Evolutionary conservation across 306 rosid genomes (phyloP).

Genomic region (Prunus mira): DNA sequence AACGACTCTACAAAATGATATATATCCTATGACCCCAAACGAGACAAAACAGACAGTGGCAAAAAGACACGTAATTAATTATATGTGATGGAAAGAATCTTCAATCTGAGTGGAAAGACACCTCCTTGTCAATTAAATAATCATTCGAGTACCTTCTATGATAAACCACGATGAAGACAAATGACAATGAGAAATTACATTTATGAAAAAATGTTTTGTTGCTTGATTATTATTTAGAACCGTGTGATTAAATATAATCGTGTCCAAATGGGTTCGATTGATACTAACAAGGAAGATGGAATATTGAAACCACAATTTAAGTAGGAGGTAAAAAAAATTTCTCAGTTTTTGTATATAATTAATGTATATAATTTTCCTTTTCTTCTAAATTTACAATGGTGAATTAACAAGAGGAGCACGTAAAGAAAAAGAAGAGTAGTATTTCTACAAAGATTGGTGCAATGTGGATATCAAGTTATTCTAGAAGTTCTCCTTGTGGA

Average conservation of each 20-base stretch:
- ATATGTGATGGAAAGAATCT: background rate
- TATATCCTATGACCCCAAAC: background rate
- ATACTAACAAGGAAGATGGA: background rate
- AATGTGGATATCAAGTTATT: background rate
- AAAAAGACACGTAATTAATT: background rate
- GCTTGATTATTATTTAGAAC: background rate
- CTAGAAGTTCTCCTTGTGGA: slow-evolving; percentile 92
- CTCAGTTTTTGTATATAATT: background rate
- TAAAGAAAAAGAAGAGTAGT: background rate
- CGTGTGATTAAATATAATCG: background rate
- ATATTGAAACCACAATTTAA: background rate
- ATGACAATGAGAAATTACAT: too few species aligned
- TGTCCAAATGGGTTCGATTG: too few species aligned
- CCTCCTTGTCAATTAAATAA: too few species aligned
- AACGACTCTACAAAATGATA: background rate
- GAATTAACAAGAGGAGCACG: background rate
- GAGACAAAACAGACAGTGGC: background rate
- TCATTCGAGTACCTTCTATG: too few species aligned
- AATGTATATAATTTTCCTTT: background rate
- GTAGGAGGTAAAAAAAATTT: background rate
- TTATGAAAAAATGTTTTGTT: background rate
- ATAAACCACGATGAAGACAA: too few species aligned
- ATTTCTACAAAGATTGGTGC: background rate
- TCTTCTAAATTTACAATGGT: background rate
- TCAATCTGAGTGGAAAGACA: too few species aligned